Evolutionary conservation across 1,284 basidiomycete species (phyloP).

Genomic region (Puccinia novopanici): DNA sequence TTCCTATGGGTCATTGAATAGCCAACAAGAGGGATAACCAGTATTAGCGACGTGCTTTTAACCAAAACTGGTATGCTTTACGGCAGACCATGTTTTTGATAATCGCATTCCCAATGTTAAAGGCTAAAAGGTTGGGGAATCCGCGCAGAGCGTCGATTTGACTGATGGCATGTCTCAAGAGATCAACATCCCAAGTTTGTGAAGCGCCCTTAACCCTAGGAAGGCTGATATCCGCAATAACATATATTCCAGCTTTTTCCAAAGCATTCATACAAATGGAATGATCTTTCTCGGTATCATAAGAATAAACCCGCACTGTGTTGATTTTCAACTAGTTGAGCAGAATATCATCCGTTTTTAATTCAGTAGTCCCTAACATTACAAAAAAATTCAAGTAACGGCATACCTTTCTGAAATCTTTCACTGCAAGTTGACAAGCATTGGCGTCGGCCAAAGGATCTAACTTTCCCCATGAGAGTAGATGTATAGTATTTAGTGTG

Average conservation of each 20-base stretch:
- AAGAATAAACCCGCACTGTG: conserved; percentile 69
- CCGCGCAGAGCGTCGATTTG: conserved; percentile 73
- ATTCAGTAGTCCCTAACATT: background rate
- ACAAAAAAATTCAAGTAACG: background rate
- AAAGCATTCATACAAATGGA: conserved; percentile 80
- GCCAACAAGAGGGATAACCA: background rate
- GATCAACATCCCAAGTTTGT: conserved; percentile 78
- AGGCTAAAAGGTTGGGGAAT: conserved; percentile 61
- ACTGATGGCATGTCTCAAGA: conserved; percentile 74
- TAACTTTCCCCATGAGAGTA: background rate
- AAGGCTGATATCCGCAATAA: conserved; percentile 83
- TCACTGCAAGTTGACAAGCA: conserved; percentile 23
- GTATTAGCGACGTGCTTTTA: background rate
- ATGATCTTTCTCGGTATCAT: conserved; percentile 77
- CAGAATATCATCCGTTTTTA: conserved; percentile 4
- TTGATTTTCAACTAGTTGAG: conserved; percentile 66
- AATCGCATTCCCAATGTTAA: conserved; percentile 87
- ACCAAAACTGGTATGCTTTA: background rate
- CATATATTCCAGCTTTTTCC: conserved; percentile 78
- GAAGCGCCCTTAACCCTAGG: conserved; percentile 74
- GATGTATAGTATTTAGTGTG: too few relatives aligned
- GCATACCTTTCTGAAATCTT: conserved; percentile 21
- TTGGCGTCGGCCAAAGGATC: conserved; percentile 33
- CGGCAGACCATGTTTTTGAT: conserved; percentile 62
- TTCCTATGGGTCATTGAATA: background rate